Percentiles rank a stretch among this genome's conserved stretches.
Conservation (phyloP, 495 filamentous ascomycete species). For the Lepidopterella palustris region DNA sequence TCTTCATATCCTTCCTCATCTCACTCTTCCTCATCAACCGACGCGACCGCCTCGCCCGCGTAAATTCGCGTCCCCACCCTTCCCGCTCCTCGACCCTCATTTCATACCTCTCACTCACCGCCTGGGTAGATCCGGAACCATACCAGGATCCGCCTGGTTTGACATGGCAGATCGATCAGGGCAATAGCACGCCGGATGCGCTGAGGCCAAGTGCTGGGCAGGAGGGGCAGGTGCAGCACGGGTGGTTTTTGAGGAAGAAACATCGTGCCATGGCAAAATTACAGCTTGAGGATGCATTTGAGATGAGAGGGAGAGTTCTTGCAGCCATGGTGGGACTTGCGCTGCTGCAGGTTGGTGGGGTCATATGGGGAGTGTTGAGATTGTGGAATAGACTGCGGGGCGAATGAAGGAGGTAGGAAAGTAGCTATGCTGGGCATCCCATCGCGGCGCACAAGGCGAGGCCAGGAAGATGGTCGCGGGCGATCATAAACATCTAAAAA, state of each 20-base stretch:
- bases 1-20: conserved; percentile 35
- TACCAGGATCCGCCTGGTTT: conserved; percentile 29
- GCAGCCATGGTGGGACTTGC: conserved; percentile 15
- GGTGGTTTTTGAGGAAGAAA: conserved; percentile 35
- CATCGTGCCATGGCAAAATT: conserved; percentile 34
- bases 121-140: conserved; percentile 33
- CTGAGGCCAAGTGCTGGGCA: neutral
- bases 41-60: conserved; percentile 30
- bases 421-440: no score
- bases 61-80: conserved; percentile 22
- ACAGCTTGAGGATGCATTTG: conserved; percentile 35
- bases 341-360: conserved; percentile 4
- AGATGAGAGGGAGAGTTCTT: conserved; percentile 30
- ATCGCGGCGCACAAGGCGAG: no score
- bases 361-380: no score
- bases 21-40: conserved; percentile 36
- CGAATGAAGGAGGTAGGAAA: no score
- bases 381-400: no score
- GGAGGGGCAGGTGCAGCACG: neutral
- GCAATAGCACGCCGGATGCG: neutral
- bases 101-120: conserved; percentile 14
- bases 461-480: no score
- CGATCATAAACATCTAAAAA: no score
- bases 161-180: conserved; percentile 24
- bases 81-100: neutral